A percentile compares a stretch with the other conserved stretches of the same genome.
Conservation (phyloP, 208 protist genomes). For the Crithidia brevicula region DNA sequence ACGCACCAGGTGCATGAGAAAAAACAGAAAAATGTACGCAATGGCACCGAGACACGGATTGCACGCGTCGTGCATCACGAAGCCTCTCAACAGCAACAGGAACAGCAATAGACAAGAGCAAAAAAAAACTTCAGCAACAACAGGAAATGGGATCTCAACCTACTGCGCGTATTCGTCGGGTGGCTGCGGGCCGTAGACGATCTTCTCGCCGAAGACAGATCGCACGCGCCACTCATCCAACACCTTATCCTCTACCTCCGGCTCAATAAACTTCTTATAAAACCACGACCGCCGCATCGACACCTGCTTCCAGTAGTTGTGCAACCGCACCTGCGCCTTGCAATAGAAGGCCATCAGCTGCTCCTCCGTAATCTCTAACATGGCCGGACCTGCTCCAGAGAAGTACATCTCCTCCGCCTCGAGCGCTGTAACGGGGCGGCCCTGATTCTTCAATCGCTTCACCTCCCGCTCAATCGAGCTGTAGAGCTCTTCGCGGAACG, state of each 20-base stretch:
- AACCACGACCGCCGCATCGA: constrained; percentile 82
- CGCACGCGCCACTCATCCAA: constrained; percentile 66
- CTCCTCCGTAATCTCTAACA: constrained; percentile 78
- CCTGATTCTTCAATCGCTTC: constrained; percentile 44
- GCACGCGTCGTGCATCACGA: too few relatives aligned
- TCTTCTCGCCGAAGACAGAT: constrained; percentile 77
- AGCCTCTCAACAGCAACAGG: background rate
- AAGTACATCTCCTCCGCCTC: constrained; percentile 92
- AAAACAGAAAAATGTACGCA: too few relatives aligned
- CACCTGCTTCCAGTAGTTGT: constrained; percentile 91
- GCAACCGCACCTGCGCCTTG: constrained; percentile 78
- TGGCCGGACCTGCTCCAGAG: constrained; percentile 71
- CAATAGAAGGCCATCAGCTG: constrained; percentile 70
- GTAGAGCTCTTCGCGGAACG: constrained; percentile 79
- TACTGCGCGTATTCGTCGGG: constrained; percentile 37
- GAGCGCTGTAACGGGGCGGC: constrained; percentile 72
- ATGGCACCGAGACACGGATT: too few relatives aligned
- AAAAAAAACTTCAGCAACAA: background rate
- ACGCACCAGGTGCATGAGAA: too few relatives aligned
- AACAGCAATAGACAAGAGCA: background rate
- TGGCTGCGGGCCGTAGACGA: constrained; percentile 61
- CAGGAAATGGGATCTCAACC: background rate
- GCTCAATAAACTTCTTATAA: constrained; percentile 78
- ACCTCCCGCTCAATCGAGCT: constrained; percentile 65
- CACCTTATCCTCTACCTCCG: constrained; percentile 64